Percentiles rank a stretch among this genome's conserved stretches.
These are phyloP conservation scores for Lactarius hatsudake DNA, from an alignment of 768 basidiomycete species.

Conservation along the genomic window DNA sequence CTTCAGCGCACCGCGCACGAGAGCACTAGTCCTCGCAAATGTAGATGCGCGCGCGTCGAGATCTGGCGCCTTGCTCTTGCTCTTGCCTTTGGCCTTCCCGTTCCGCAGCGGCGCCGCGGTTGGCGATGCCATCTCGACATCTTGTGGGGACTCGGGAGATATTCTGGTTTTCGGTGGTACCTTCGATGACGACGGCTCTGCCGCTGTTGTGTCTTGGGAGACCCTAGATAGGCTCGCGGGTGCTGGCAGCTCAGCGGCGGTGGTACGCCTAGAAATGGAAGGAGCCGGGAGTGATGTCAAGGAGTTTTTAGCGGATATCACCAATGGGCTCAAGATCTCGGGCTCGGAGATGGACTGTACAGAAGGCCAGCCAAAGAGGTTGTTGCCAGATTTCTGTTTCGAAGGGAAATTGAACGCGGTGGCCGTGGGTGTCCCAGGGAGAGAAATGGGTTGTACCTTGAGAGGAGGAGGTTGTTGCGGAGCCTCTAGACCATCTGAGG, in stretches of 20 bases:
- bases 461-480: conserved; percentile 28
- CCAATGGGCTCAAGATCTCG: conserved; percentile 33
- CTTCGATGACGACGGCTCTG: not conserved
- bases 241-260: conserved; percentile 2
- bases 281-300: conserved; percentile 24
- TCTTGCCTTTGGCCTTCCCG: conserved; percentile 22
- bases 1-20: conserved; percentile 15
- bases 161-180: not conserved
- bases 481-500: not conserved
- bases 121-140: conserved; percentile 24
- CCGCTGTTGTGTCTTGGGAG: not conserved
- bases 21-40: conserved; percentile 8
- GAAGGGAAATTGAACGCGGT: conserved; percentile 30
- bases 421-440: conserved; percentile 36
- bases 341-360: conserved; percentile 22
- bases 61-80: conserved; percentile 17
- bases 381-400: conserved; percentile 27
- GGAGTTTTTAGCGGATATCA: conserved; percentile 16
- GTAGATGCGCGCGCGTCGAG: conserved; percentile 15
- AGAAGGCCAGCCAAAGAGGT: conserved; percentile 31
- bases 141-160: conserved; percentile 12
- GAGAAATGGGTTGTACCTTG: conserved; percentile 30
- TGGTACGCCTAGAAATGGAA: conserved; percentile 16
- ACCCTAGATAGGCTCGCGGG: not conserved
- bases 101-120: conserved; percentile 5